Base-by-base conservation (phyloP, 805 yeast genomes). In the Komagataella pastoris region DNA sequence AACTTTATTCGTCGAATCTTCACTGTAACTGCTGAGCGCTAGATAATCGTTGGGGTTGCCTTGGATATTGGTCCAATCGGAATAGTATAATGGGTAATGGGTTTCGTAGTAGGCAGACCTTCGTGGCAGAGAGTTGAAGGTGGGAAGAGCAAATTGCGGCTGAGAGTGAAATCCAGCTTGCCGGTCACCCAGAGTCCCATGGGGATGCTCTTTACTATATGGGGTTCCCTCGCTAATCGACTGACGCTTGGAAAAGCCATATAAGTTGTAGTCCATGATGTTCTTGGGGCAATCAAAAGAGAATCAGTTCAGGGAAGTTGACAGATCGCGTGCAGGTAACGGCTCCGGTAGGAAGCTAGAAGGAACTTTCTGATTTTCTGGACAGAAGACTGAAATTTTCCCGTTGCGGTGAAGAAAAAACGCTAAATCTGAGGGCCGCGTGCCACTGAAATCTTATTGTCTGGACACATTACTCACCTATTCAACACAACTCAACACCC, bases 11-110 rank as follows among this genome's bases (percentile, higher is more conserved):
- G 73, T 69, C 24, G 80, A 70, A 50, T 88, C 95, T 63, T 90
- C 97, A 53, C 85, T 77, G 62, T 81, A 88, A 0, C 96, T 77
- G n/a, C 83, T 74, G n/a, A 84, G 62, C 0, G 88, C 93, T 6
- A 86, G 65, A 48, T 73, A 68, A 7, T 80, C 81, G 8, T 60
- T 54, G 2, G 70, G 71, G 3, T 69, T 61, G 7, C 58, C 56
- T 3, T 54, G 56, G n/a, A 67, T 56, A 21, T 56, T 54, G 4
- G 76, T 58, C 86, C 86, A 80, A 54, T 77, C 83, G 36, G 73
- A 64, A 5, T 73, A 69, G 53, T 69, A 77, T 10, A 80, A 60
- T 1, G 82, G 82, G 65, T 71, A 73, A 50, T 71, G 67, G 0
- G 77, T 62, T 51, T 75, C 78, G 54, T 69, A 77, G 53, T 67